Base-by-base conservation (phyloP, 2,329 filamentous ascomycete species). In the Colletotrichum horii region DNA sequence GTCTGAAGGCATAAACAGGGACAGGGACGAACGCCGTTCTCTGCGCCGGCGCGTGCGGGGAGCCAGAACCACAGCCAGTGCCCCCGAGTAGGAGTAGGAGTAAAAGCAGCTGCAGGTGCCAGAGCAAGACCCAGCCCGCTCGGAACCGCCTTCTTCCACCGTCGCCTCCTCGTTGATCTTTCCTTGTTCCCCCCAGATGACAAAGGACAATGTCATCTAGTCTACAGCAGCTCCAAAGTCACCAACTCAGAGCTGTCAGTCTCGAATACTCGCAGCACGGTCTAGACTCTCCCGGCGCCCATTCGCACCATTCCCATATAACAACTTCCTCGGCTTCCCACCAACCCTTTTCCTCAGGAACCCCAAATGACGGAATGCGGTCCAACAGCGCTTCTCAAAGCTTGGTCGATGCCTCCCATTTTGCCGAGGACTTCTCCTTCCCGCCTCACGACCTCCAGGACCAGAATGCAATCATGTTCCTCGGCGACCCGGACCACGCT, bases 391-490 rank as follows among this genome's bases (percentile, higher is more conserved):
- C 52, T 83, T 84, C 80, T 81, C 83, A 72, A 78, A 87, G 77
- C 77, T 79, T 88, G 79, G 86, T 89, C 79, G 87, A 89, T 77
- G 79, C 84, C 38, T 82, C 87, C 19, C 87, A 89, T 66, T 92
- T 91, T 79, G 64, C 74, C 56, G 84, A 85, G 76, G 88, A 90
- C 77, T 91, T 91, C 79, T 83, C 87, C 26, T 91, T 91, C 78
- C 80, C 88, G 4, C 91, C 89, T 79, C 84, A 86, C 78, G 83
- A 83, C 61, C 80, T 89, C 12, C 77, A 84, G 28, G 87, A 87
- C 71, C 85, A 85, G 76, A 81, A 81, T 62, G 82, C 87, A 26
- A 87, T 89, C 79, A 82, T 81, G 74, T 81, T 77, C 76, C 79
- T 83, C 34, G 74, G 81, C 22, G 83, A 85, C n/a, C 80, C 83